A percentile compares a stretch with the other conserved stretches of the same genome.
phyloP scores from a whole-genome alignment of 2,329 filamentous ascomycete genomes.

The Decorospora gaudefroyi region DNA sequence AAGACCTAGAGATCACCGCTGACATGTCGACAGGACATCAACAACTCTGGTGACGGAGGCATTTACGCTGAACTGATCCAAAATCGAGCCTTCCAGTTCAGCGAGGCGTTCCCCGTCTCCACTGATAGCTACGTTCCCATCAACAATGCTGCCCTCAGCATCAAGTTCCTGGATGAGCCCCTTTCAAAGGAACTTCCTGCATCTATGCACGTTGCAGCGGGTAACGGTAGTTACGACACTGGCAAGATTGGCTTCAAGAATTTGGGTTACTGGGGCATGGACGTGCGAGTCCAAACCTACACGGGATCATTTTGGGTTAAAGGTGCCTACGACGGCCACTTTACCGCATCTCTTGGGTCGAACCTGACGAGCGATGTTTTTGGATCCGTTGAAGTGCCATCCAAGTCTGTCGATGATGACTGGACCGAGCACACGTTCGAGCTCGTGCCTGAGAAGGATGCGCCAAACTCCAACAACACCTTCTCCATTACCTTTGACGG shows the following conservation, averaged over 20 bases:
- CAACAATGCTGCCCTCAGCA: slow-evolving; percentile 41
- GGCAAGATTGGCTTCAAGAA: slow-evolving; percentile 56
- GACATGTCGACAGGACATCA: slow-evolving; percentile 51
- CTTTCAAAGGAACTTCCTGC: slow-evolving; percentile 53
- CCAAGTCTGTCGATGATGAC: slow-evolving; percentile 42
- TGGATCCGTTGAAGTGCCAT: slow-evolving; percentile 38
- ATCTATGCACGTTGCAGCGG: slow-evolving; percentile 49
- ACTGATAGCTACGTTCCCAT: slow-evolving; percentile 40
- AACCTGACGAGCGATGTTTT: slow-evolving; percentile 52
- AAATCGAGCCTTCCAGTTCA: slow-evolving; percentile 70
- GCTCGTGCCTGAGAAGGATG: slow-evolving; percentile 40
- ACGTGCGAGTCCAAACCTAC: slow-evolving; percentile 55
- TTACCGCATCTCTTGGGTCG: slow-evolving; percentile 49
- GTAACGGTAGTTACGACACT: slow-evolving; percentile 39
- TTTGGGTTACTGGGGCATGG: slow-evolving; percentile 58
- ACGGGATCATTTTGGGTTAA: slow-evolving; percentile 58
- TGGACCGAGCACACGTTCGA: slow-evolving; percentile 51
- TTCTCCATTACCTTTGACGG: slow-evolving; percentile 57
- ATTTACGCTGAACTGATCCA: slow-evolving; percentile 72
- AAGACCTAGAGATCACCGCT: neutral
- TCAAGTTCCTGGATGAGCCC: slow-evolving; percentile 49
- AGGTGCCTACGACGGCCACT: slow-evolving; percentile 41
- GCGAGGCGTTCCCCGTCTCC: slow-evolving; percentile 29
- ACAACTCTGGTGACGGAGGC: slow-evolving; percentile 72
- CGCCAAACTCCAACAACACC: slow-evolving; percentile 57